These are phyloP conservation scores for Aspergillus ochraceoroseus DNA, from an alignment of 2,329 filamentous ascomycete genomes.

Conservation along the genomic window DNA sequence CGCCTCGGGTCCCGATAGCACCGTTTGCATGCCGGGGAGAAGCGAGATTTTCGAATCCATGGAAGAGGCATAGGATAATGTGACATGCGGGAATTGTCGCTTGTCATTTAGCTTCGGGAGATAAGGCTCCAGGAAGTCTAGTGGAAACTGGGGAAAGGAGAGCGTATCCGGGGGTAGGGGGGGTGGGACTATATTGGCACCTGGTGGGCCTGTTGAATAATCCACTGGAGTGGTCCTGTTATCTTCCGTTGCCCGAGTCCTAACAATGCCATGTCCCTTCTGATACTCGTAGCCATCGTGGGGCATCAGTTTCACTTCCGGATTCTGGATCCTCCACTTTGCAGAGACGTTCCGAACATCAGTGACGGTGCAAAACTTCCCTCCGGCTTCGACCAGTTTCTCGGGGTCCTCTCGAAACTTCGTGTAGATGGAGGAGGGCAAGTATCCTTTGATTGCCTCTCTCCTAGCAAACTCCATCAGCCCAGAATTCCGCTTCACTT, in stretches of 20 bases:
- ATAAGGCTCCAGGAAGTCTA: conserved; percentile 50
- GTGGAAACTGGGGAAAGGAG: conserved; percentile 43
- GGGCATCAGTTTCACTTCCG: conserved; percentile 40
- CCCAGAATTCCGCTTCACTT: conserved; percentile 46
- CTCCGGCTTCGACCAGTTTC: conserved; percentile 43
- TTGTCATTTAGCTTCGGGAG: conserved; percentile 40
- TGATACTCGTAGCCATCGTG: conserved; percentile 46
- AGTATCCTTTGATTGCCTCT: conserved; percentile 45
- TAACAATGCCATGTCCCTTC: conserved; percentile 43
- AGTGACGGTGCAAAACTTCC: conserved; percentile 45
- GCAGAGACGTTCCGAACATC: conserved; percentile 48
- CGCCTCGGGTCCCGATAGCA: conserved; percentile 73
- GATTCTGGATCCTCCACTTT: conserved; percentile 46
- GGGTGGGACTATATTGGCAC: conserved; percentile 16
- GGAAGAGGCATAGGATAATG: conserved; percentile 84
- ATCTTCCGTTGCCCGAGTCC: conserved; percentile 22
- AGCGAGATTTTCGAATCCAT: conserved; percentile 77
- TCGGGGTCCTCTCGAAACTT: conserved; percentile 46
- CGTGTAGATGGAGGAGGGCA: conserved; percentile 48
- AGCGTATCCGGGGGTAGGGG: conserved; percentile 39
- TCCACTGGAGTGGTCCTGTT: conserved; percentile 12
- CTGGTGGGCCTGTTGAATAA: conserved; percentile 11
- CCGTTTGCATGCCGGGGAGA: conserved; percentile 72
- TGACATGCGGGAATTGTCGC: conserved; percentile 54
- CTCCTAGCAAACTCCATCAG: conserved; percentile 46